These are phyloP conservation scores for Ascochyta fabae DNA, from an alignment of 2,329 filamentous ascomycete genomes.

Conservation along the genomic window DNA sequence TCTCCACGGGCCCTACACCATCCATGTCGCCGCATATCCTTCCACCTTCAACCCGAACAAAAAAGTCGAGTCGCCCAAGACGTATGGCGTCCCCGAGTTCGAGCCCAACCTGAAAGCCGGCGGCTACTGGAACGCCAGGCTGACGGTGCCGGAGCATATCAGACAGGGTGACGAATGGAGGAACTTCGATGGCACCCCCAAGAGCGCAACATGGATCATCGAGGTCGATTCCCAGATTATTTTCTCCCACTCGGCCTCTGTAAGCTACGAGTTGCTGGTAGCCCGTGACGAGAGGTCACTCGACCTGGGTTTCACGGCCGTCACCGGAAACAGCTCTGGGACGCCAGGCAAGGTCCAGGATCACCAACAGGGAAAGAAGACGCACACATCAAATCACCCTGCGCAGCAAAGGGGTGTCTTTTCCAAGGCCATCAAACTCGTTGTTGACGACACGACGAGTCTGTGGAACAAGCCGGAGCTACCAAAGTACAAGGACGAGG, in stretches of 20 bases:
- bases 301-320: conserved; percentile 66
- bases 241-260: conserved; percentile 86
- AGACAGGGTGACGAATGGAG: conserved; percentile 52
- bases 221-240: conserved; percentile 93
- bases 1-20: conserved; percentile 91
- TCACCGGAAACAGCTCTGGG: conserved; percentile 60
- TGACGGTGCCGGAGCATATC: conserved; percentile 80
- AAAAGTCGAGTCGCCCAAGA: conserved; percentile 72
- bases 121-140: conserved; percentile 79
- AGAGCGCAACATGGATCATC: conserved; percentile 81
- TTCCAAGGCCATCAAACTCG: conserved; percentile 77
- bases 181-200: conserved; percentile 44
- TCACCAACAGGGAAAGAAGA: conserved; percentile 67
- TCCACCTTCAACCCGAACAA: conserved; percentile 81
- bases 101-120: conserved; percentile 97
- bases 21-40: conserved; percentile 86
- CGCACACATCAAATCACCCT: conserved; percentile 60
- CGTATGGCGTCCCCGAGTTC: conserved; percentile 83
- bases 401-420: conserved; percentile 78
- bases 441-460: conserved; percentile 84
- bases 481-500: conserved; percentile 64
- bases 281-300: conserved; percentile 86
- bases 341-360: conserved; percentile 73
- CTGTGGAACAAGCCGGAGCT: conserved; percentile 93
- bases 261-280: conserved; percentile 85